phyloP scores from a whole-genome alignment of 1,284 basidiomycete genomes.

The Thelephora terrestris region DNA sequence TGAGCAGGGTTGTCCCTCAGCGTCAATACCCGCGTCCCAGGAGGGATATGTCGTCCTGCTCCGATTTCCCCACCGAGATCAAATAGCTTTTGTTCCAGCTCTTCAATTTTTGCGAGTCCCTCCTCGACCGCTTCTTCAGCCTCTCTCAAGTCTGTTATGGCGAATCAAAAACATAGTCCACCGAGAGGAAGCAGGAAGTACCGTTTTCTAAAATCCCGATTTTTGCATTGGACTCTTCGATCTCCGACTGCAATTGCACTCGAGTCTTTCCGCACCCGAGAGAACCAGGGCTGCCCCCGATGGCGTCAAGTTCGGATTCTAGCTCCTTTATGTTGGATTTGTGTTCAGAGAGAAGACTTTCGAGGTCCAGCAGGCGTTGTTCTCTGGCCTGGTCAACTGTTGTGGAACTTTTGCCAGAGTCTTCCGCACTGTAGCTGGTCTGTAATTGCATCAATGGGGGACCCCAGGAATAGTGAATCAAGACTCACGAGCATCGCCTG shows the following conservation, averaged over 20 bases:
- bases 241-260: slow-evolving; percentile 30
- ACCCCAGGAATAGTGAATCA: neutral
- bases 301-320: slow-evolving; percentile 31
- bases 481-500: slow-evolving; percentile 49
- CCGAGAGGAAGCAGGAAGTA: slow-evolving; percentile 12
- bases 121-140: slow-evolving; percentile 25
- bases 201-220: slow-evolving; percentile 32
- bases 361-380: slow-evolving; percentile 45
- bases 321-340: slow-evolving; percentile 37
- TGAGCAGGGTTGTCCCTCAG: slow-evolving; percentile 69
- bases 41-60: slow-evolving; percentile 67
- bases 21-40: slow-evolving; percentile 58
- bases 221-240: slow-evolving; percentile 32
- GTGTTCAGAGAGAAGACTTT: slow-evolving; percentile 44
- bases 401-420: slow-evolving; percentile 22
- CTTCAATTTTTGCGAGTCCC: slow-evolving; percentile 45
- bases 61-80: slow-evolving; percentile 67
- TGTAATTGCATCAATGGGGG: slow-evolving; percentile 15
- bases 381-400: slow-evolving; percentile 26
- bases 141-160: slow-evolving; percentile 32
- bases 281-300: slow-evolving; percentile 24
- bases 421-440: slow-evolving; percentile 54
- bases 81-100: slow-evolving; percentile 62
- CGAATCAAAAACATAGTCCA: neutral
- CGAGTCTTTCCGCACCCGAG: slow-evolving; percentile 21